Evolutionary conservation across 257 asterid species (phyloP), one percentile per base, ranked within the genome.

Genomic region (Solanum arcanum): DNA sequence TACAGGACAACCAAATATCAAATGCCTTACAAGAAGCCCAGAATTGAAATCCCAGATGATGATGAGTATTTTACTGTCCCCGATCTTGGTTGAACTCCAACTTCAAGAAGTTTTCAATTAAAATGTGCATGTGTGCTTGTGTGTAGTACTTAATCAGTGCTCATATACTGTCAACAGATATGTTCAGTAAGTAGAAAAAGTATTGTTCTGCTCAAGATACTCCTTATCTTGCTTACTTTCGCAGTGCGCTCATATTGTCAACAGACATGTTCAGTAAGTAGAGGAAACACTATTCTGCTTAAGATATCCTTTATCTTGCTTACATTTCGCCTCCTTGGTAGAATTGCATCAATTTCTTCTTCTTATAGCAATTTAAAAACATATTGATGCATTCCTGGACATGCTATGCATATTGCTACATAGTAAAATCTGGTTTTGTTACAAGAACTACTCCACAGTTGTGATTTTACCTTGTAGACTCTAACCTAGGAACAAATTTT

Each of bases 41-140:
- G 99, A 76, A 78, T 94, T 9, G 98, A 93, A 83, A 69, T 87
- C 60, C 92, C 87, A 9, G 96, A 93, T 23, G 99, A 94, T 1
- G 96, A 95, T 37, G 99, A 94, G 91, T 92, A 82, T 39, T 95
- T 95, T 92, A 94, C 94, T 0, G 98, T 95, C 52, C 99, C 99
- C 70, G 98, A 97, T 93, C 98, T 97, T 88, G 98, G 99, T 87
- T 95, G 92, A 94, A 80, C 87, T 62, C 60, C 42, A 52, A 41
- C 10, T 39, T 86, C 73, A 9, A 23, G 29, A 47, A 42, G 39
- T 78, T 78, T 62, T 3, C 46, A 16, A 7, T 78, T 47, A 80
- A 47, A 15, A 31, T 33, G 39, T 37, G 27, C 11, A 16, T 2
- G 44, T 80, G 83, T 29, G 85, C 85, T 80, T 29, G 69, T 14